Evolutionary conservation across 345 rosid genomes (phyloP), one percentile per base, ranked within the genome.

Genomic region (Arabis hirsuta): DNA sequence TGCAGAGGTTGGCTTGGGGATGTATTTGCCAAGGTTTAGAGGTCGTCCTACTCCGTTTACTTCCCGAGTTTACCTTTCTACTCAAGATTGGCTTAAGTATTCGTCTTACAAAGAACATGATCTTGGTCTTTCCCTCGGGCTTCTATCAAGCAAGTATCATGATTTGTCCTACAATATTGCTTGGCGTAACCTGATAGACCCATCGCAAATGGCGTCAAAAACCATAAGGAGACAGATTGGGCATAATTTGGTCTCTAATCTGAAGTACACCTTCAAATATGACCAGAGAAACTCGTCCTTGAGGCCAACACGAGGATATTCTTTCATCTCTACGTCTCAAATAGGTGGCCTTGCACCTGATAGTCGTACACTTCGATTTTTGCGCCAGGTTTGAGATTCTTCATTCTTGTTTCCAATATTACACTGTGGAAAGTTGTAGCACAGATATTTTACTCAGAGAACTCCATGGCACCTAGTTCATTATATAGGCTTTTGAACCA

Each of bases 281-380:
- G 99, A 95, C 79, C 55, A 61, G 81, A 85, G 98, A 81, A 87
- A 88, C 80, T 91, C 97, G 32, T 60, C 80, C 34, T 29, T 87
- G 72, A 86, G 99, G 81, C 99, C 99, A 72, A 87, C 91, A 9
- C 66, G 41, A 53, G 98, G 99, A 61, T 87, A 85, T 78, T 89
- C 94, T 59, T 88, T 95, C 82, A 80, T 82, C 73, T 85, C 96
- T 50, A 82, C 84, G 16, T 82, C 92, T 72, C 96, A 88, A 64
- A 65, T 95, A 60, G 90, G 92, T 62, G 99, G 99, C 61, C 86
- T 95, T 80, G 81, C 86, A 32, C 98, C 99, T 67, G 97, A 90
- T 79, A 82, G 86, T 74, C 86, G 85, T 46, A 82, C 90, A 76
- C 79, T 86, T 62, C 84, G 83, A 10, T 95, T 91, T 74, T 59